Conservation (phyloP, 2,329 filamentous ascomycete species). For the Neophaeococcomyces mojaviensis region DNA sequence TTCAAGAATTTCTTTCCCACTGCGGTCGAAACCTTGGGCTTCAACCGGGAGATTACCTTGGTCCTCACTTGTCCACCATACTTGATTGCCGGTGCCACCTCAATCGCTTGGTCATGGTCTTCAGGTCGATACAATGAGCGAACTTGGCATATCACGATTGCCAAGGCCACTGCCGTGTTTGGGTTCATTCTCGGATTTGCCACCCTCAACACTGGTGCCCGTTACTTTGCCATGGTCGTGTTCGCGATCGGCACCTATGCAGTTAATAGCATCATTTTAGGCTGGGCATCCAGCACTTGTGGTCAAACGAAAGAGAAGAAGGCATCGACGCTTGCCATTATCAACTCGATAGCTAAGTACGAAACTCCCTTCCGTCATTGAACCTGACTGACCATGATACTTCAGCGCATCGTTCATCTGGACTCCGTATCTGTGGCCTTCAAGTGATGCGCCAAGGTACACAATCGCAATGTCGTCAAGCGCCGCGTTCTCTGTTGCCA, state of each 20-base stretch:
- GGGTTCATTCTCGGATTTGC: constrained; percentile 28
- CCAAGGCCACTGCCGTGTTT: constrained; percentile 21
- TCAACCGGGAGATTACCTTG: constrained; percentile 50
- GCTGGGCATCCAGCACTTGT: constrained; percentile 36
- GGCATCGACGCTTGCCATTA: constrained; percentile 35
- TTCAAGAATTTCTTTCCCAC: constrained; percentile 42
- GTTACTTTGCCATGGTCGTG: constrained; percentile 28
- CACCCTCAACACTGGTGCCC: constrained; percentile 25
- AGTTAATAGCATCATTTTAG: constrained; percentile 35
- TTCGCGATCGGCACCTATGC: constrained; percentile 29
- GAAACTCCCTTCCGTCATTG: constrained; percentile 1
- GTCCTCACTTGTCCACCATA: constrained; percentile 53
- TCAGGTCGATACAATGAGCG: constrained; percentile 23
- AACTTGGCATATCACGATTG: constrained; percentile 26
- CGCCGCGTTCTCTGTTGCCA: constrained; percentile 10
- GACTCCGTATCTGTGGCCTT: constrained; percentile 12
- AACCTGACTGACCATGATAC: neutral
- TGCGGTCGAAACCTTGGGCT: constrained; percentile 45
- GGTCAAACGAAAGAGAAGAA: constrained; percentile 39
- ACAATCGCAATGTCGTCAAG: constrained; percentile 15
- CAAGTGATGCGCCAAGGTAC: constrained; percentile 13
- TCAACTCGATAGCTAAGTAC: constrained; percentile 34
- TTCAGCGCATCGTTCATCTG: neutral
- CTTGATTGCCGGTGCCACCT: constrained; percentile 26
- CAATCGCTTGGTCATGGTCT: constrained; percentile 16